phyloP scores from a whole-genome alignment of 192 early-diverging fungal species.

The Entomortierella chlamydospora region DNA sequence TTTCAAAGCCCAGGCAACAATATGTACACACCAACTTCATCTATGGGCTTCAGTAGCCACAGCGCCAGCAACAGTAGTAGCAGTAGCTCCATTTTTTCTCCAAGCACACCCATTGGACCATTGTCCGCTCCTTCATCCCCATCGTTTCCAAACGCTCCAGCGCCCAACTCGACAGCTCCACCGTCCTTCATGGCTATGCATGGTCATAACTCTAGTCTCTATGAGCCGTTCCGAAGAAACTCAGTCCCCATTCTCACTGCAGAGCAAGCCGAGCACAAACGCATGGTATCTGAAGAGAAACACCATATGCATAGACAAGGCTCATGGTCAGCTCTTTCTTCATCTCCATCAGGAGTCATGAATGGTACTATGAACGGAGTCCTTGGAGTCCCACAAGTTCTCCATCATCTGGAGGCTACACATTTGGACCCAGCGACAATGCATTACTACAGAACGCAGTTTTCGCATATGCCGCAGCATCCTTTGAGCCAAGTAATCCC shows the following conservation, averaged over 20 bases:
- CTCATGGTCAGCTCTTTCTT: slow-evolving; percentile 45
- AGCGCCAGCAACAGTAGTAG: slow-evolving; percentile 7
- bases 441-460: slow-evolving; percentile 53
- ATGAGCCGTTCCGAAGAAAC: slow-evolving; percentile 48
- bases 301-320: slow-evolving; percentile 50
- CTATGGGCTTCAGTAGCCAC: slow-evolving; percentile 18
- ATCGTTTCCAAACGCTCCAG: slow-evolving; percentile 18
- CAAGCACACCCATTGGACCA: slow-evolving; percentile 28
- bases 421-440: slow-evolving; percentile 50
- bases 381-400: slow-evolving; percentile 24
- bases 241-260: slow-evolving; percentile 48
- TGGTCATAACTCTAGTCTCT: slow-evolving; percentile 36
- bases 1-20: slow-evolving; percentile 33
- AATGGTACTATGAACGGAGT: slow-evolving; percentile 13
- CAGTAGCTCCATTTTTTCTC: slow-evolving; percentile 20
- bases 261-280: slow-evolving; percentile 51
- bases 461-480: slow-evolving; percentile 39
- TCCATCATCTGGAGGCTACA: slow-evolving; percentile 43
- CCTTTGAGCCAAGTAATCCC: slow-evolving; percentile 39
- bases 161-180: slow-evolving; percentile 13
- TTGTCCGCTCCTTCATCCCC: slow-evolving; percentile 45
- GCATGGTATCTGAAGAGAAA: slow-evolving; percentile 48
- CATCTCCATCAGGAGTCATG: slow-evolving; percentile 17
- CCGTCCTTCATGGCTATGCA: slow-evolving; percentile 49
- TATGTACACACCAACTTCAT: slow-evolving; percentile 17